Conservation (phyloP, 1,139 yeast species). For the Sugiyamaella pinicola region DNA sequence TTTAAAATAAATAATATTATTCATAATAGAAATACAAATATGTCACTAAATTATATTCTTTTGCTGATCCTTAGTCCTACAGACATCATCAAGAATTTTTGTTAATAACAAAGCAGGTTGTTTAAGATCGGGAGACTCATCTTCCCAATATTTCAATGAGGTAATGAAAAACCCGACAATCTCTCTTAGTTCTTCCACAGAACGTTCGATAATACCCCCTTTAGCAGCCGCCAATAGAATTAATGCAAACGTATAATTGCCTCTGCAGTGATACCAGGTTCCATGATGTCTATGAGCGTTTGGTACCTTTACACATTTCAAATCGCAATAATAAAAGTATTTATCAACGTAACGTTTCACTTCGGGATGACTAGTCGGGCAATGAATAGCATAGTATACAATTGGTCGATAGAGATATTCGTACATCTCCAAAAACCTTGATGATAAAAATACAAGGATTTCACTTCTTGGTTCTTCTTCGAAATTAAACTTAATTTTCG, state of each 20-base stretch:
- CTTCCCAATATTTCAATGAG: constrained; percentile 25
- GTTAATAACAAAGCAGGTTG: constrained; percentile 19
- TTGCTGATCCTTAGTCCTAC: constrained; percentile 9
- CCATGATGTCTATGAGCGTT: constrained; percentile 29
- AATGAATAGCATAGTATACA: constrained; percentile 27
- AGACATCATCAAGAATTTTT: constrained; percentile 21
- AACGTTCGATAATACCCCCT: constrained; percentile 23
- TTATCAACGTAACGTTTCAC: constrained; percentile 25
- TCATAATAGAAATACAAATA: background rate
- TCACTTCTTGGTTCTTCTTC: constrained; percentile 25
- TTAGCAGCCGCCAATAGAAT: constrained; percentile 25
- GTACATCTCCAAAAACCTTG: constrained; percentile 27
- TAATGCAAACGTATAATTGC: constrained; percentile 23
- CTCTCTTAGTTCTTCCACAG: constrained; percentile 21
- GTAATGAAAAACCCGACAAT: constrained; percentile 25
- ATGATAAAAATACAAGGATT: constrained; percentile 23
- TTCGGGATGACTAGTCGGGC: constrained; percentile 24
- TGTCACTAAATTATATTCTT: constrained; percentile 5
- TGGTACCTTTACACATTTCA: constrained; percentile 22
- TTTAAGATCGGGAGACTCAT: constrained; percentile 24
- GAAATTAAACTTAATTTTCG: constrained; percentile 24
- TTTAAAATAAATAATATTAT: constrained; percentile 24
- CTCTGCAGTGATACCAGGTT: constrained; percentile 27
- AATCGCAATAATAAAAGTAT: constrained; percentile 24
- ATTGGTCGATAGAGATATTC: constrained; percentile 28